A percentile compares a stretch with the other conserved stretches of the same genome.
Evolutionary conservation across 139 green algal species (phyloP).

Genomic region (Bryopsis sp.): DNA sequence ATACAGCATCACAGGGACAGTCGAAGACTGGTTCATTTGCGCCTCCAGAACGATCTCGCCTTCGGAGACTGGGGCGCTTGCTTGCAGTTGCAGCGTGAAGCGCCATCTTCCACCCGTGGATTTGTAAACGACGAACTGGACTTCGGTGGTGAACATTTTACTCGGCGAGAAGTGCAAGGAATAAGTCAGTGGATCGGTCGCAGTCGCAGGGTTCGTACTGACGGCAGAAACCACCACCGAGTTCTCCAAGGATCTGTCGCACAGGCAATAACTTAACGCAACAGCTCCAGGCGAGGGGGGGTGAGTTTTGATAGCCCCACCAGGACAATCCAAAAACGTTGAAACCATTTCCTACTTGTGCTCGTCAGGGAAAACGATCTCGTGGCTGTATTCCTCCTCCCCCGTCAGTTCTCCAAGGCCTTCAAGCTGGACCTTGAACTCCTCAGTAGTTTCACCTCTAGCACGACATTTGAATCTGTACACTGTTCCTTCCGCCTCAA

Average conservation of each 20-base stretch:
- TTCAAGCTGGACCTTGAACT: slow-evolving; percentile 34
- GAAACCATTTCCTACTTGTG: slow-evolving; percentile 14
- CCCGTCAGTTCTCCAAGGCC: slow-evolving; percentile 19
- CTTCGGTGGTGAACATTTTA: slow-evolving; percentile 24
- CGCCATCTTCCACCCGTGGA: slow-evolving; percentile 43
- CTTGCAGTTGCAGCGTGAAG: slow-evolving; percentile 45
- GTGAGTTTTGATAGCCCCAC: not conserved
- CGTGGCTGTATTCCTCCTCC: slow-evolving; percentile 38
- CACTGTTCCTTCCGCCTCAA: not conserved
- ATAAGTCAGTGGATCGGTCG: slow-evolving; percentile 26
- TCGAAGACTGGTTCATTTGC: slow-evolving; percentile 24
- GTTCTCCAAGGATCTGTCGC: too few species aligned
- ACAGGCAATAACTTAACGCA: slow-evolving; percentile 7
- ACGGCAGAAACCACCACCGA: too few species aligned
- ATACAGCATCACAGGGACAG: slow-evolving; percentile 26
- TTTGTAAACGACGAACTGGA: slow-evolving; percentile 44
- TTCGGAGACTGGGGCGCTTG: slow-evolving; percentile 36
- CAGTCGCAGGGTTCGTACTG: too few species aligned
- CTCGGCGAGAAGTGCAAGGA: slow-evolving; percentile 29
- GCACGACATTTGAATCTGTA: slow-evolving; percentile 27
- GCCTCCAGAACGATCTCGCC: slow-evolving; percentile 37
- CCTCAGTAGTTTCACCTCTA: slow-evolving; percentile 23
- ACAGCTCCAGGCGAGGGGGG: not conserved
- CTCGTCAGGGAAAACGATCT: slow-evolving; percentile 29
- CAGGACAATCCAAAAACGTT: not conserved